A percentile compares a stretch with the other conserved stretches of the same genome.
These are phyloP conservation scores for Colletotrichum lini DNA, from an alignment of 2,329 filamentous ascomycete genomes.

Conservation along the genomic window DNA sequence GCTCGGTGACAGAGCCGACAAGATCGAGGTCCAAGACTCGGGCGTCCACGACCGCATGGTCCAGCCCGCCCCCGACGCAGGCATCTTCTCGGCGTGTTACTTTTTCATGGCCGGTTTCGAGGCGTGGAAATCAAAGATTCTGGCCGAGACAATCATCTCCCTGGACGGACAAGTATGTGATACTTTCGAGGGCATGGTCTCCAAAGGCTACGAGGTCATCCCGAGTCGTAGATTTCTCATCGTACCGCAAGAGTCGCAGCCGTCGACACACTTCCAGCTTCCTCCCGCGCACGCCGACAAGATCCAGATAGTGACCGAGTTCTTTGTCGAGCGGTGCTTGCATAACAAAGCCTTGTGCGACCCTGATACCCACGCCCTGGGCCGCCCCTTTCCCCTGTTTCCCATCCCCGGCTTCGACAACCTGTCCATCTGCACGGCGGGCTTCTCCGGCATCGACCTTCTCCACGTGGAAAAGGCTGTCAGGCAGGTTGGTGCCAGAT, in stretches of 20 bases:
- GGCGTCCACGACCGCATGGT: slow-evolving; percentile 48
- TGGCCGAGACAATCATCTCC: slow-evolving; percentile 63
- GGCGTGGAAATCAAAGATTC: slow-evolving; percentile 62
- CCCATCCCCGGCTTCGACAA: slow-evolving; percentile 78
- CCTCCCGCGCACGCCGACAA: slow-evolving; percentile 54
- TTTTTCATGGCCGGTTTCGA: slow-evolving; percentile 75
- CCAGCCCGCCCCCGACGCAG: slow-evolving; percentile 47
- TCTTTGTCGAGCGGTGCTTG: slow-evolving; percentile 93
- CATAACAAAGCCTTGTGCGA: slow-evolving; percentile 80
- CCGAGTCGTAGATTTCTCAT: slow-evolving; percentile 63
- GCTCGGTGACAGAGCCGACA: slow-evolving; percentile 19
- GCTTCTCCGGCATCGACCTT: slow-evolving; percentile 87
- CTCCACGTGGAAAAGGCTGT: slow-evolving; percentile 86
- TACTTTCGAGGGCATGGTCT: slow-evolving; percentile 59
- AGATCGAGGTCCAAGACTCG: slow-evolving; percentile 48
- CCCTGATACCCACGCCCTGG: slow-evolving; percentile 79
- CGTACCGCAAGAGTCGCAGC: slow-evolving; percentile 67
- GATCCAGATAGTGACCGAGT: slow-evolving; percentile 80
- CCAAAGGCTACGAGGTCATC: slow-evolving; percentile 48
- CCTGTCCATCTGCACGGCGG: slow-evolving; percentile 84
- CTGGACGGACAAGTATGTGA: slow-evolving; percentile 62
- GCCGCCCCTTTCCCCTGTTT: slow-evolving; percentile 81
- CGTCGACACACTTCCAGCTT: slow-evolving; percentile 59
- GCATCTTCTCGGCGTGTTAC: slow-evolving; percentile 68
- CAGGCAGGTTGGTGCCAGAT: slow-evolving; percentile 82